These are phyloP conservation scores for Cladophialophora immunda DNA, from an alignment of 2,329 filamentous ascomycete species.

Conservation along the genomic window DNA sequence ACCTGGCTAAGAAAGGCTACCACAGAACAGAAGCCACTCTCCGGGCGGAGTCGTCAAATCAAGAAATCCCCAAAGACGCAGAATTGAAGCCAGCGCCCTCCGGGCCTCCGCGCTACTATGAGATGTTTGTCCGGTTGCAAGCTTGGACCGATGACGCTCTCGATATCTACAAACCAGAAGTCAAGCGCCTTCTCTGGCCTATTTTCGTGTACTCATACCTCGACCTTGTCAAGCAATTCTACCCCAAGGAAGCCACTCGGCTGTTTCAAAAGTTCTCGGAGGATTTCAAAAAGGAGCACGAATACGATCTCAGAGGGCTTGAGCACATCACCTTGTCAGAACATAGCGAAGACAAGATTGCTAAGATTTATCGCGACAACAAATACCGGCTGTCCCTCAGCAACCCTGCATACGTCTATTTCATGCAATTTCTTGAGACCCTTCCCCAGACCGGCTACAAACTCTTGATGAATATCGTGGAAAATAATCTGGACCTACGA, in stretches of 20 bases:
- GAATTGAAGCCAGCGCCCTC: slow-evolving; percentile 32
- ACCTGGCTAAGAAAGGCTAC: slow-evolving; percentile 94
- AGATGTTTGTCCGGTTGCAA: slow-evolving; percentile 75
- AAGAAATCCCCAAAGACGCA: slow-evolving; percentile 72
- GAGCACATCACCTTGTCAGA: slow-evolving; percentile 76
- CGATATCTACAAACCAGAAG: slow-evolving; percentile 95
- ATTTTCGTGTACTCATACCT: slow-evolving; percentile 93
- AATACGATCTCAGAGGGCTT: slow-evolving; percentile 81
- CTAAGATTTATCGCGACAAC: slow-evolving; percentile 82
- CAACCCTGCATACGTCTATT: slow-evolving; percentile 78
- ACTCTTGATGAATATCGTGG: slow-evolving; percentile 78
- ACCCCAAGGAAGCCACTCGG: slow-evolving; percentile 57
- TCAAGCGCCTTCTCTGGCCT: slow-evolving; percentile 89
- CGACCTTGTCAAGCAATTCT: slow-evolving; percentile 76
- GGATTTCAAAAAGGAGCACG: slow-evolving; percentile 78
- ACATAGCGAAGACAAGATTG: slow-evolving; percentile 79
- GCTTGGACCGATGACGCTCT: slow-evolving; percentile 91
- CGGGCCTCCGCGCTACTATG: slow-evolving; percentile 77
- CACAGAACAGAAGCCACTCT: slow-evolving; percentile 91
- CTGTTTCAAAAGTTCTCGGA: slow-evolving; percentile 72
- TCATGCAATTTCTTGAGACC: slow-evolving; percentile 89
- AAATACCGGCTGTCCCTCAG: slow-evolving; percentile 93
- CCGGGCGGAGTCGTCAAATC: slow-evolving; percentile 84
- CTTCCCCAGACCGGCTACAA: slow-evolving; percentile 82
- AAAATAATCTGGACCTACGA: slow-evolving; percentile 66